These are phyloP conservation scores for Hypoxylon rubiginosum DNA, from an alignment of 2,329 filamentous ascomycete genomes.

Conservation along the genomic window DNA sequence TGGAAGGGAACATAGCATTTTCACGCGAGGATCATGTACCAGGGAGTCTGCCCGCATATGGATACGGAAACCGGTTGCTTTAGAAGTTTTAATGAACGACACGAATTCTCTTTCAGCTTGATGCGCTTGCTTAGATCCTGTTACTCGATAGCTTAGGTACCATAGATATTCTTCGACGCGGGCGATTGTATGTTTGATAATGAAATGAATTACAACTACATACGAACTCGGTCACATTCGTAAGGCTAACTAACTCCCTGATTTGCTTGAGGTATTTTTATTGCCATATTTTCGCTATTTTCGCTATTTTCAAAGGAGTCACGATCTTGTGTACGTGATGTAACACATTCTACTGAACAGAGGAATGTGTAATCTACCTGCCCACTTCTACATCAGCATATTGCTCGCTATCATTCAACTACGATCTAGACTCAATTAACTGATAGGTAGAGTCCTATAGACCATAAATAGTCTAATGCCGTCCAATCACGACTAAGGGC, in stretches of 20 bases:
- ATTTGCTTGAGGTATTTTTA: neutral
- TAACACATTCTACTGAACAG: neutral
- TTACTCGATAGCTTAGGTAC: neutral
- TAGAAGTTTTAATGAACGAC: slow-evolving; percentile 22
- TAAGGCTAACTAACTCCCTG: neutral
- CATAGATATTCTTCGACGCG: too few species aligned
- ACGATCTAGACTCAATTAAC: neutral
- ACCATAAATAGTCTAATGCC: neutral
- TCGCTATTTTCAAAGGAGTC: neutral
- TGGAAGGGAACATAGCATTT: slow-evolving; percentile 23
- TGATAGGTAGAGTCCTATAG: neutral
- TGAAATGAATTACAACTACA: neutral
- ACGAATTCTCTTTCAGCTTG: slow-evolving; percentile 12
- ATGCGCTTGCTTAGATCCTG: neutral
- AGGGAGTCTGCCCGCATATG: slow-evolving; percentile 18
- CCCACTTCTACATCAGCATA: too few species aligned
- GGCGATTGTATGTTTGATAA: neutral
- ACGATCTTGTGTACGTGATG: neutral
- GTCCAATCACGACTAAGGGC: slow-evolving; percentile 27
- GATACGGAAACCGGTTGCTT: slow-evolving; percentile 11
- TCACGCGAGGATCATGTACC: slow-evolving; percentile 11
- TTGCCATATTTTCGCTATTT: neutral
- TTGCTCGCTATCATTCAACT: neutral
- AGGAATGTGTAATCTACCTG: neutral
- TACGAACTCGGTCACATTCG: neutral